A percentile compares a stretch with the other conserved stretches of the same genome.
phyloP scores from a whole-genome alignment of 495 filamentous ascomycete species.

The Xylaria castorea region DNA sequence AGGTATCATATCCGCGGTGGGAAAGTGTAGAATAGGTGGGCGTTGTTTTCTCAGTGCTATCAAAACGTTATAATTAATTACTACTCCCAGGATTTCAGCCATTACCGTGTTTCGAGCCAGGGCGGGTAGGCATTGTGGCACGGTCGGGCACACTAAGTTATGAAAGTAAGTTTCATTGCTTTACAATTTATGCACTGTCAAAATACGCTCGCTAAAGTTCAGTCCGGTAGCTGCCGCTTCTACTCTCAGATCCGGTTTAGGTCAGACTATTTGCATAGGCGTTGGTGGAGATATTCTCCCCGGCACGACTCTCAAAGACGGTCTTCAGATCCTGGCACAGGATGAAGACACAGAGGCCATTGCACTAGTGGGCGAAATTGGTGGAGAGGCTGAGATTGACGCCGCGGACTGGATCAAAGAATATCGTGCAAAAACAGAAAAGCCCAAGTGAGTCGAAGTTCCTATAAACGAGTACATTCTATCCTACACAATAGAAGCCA shows the following conservation, averaged over 20 bases:
- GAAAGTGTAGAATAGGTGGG: constrained; percentile 75
- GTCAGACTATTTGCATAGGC: constrained; percentile 85
- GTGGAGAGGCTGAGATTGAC: constrained; percentile 80
- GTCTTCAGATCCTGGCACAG: constrained; percentile 71
- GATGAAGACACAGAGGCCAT: constrained; percentile 83
- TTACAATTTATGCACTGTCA: neutral
- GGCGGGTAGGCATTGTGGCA: constrained; percentile 80
- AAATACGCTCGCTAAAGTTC: neutral
- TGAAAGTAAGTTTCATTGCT: constrained; percentile 52
- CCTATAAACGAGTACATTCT: neutral
- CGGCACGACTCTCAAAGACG: constrained; percentile 83
- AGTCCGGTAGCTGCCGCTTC: constrained; percentile 69
- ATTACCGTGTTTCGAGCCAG: constrained; percentile 74
- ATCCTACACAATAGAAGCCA: neutral
- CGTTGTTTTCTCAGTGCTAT: neutral
- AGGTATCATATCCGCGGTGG: constrained; percentile 84
- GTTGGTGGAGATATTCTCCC: constrained; percentile 87
- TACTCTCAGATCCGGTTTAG: constrained; percentile 79
- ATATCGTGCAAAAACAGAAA: constrained; percentile 62
- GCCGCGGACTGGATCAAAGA: constrained; percentile 81
- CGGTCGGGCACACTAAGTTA: constrained; percentile 92
- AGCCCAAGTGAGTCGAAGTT: constrained; percentile 68
- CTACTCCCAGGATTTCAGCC: constrained; percentile 71
- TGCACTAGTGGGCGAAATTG: constrained; percentile 84
- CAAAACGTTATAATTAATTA: neutral